Conservation (phyloP, 441 rosid genomes). For the Arabidopsis hybrid region DNA sequence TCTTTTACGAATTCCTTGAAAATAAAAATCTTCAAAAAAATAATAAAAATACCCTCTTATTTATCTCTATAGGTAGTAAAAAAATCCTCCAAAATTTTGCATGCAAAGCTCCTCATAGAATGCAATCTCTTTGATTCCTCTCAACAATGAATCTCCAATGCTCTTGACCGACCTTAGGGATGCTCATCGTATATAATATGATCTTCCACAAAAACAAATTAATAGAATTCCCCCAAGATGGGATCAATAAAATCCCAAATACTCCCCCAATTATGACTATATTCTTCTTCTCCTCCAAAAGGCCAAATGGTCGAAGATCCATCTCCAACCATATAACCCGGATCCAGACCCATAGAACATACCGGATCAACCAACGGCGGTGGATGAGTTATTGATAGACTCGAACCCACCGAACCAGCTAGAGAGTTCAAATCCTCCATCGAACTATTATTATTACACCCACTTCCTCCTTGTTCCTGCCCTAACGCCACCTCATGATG, state of each 20-base stretch:
- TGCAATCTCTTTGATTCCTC: constrained; percentile 25
- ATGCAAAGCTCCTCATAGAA: constrained; percentile 38
- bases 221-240: constrained; percentile 44
- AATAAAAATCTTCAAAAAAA: constrained; percentile 16
- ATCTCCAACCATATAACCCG: constrained; percentile 51
- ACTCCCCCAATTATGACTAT: constrained; percentile 51
- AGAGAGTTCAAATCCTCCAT: constrained; percentile 52
- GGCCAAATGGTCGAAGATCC: constrained; percentile 76
- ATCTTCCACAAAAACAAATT: constrained; percentile 16
- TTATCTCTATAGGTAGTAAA: constrained; percentile 19
- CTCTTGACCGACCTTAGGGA: constrained; percentile 6
- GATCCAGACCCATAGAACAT: constrained; percentile 55
- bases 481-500: constrained; percentile 36
- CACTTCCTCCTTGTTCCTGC: constrained; percentile 39
- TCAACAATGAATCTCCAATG: constrained; percentile 22
- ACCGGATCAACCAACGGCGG: constrained; percentile 27
- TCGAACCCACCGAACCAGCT: constrained; percentile 56
- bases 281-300: constrained; percentile 60
- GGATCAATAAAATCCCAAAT: constrained; percentile 81
- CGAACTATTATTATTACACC: constrained; percentile 38
- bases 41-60: constrained; percentile 23
- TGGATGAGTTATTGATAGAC: constrained; percentile 52
- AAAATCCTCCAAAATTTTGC: constrained; percentile 35
- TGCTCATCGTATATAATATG: constrained; percentile 22
- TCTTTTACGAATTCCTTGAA: constrained; percentile 30